Evolutionary conservation across 1,139 yeast species (phyloP).

Genomic region (Debaryomyces singareniensis): DNA sequence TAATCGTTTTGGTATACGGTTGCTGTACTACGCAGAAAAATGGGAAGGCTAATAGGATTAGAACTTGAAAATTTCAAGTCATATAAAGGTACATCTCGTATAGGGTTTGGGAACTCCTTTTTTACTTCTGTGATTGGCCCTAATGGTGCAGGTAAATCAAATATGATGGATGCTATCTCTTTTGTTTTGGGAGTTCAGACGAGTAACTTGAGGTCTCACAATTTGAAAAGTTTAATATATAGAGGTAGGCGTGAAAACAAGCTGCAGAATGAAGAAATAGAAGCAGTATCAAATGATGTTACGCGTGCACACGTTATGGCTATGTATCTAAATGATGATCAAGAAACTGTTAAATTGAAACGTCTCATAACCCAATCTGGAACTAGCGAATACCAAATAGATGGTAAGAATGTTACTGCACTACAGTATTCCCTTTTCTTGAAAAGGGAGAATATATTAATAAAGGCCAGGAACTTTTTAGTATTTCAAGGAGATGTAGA

Average conservation of each 20-base stretch:
- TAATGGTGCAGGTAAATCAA: conserved; percentile 96
- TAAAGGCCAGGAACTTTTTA: conserved; percentile 84
- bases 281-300: conserved; percentile 46
- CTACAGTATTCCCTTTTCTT: conserved; percentile 59
- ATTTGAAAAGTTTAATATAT: conserved; percentile 71
- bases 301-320: conserved; percentile 76
- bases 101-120: conserved; percentile 77
- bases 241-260: conserved; percentile 44
- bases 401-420: conserved; percentile 57
- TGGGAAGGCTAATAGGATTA: conserved; percentile 75
- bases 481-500: conserved; percentile 98
- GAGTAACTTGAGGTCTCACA: conserved; percentile 67
- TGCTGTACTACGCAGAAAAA: too few species aligned
- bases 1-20: too few species aligned
- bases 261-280: conserved; percentile 10
- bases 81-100: conserved; percentile 65
- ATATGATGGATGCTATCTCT: conserved; percentile 97
- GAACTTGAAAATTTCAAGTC: conserved; percentile 87
- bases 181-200: conserved; percentile 88
- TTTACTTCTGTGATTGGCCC: conserved; percentile 96
- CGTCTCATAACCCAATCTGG: conserved; percentile 54
- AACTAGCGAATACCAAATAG: conserved; percentile 61
- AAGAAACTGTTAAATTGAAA: conserved; percentile 45
- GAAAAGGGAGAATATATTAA: conserved; percentile 76
- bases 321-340: conserved; percentile 59